Evolutionary conservation across 441 rosid genomes (phyloP).

Genomic region (Euphorbia celastroides): DNA sequence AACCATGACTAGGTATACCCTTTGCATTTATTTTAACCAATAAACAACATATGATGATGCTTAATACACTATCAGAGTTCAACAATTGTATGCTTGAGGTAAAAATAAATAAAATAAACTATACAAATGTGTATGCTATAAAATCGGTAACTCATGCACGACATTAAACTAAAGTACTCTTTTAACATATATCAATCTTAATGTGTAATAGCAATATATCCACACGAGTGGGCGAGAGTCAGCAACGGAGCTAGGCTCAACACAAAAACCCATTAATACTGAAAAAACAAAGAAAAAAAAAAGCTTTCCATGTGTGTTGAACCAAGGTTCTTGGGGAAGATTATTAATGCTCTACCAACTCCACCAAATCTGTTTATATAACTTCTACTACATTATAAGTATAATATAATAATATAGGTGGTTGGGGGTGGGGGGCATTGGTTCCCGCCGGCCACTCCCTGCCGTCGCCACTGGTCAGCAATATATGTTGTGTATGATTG

Average conservation of each 20-base stretch:
- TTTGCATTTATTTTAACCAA: conserved; percentile 72
- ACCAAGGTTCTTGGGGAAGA: too few relatives aligned
- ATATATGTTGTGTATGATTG: neutral
- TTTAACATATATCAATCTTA: neutral
- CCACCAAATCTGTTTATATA: too few relatives aligned
- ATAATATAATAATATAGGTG: neutral
- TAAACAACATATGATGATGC: conserved; percentile 70
- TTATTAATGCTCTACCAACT: too few relatives aligned
- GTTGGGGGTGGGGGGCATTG: too few relatives aligned
- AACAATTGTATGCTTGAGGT: conserved; percentile 11
- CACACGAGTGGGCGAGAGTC: neutral
- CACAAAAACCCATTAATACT: too few relatives aligned
- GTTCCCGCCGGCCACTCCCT: too few relatives aligned
- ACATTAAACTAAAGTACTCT: neutral
- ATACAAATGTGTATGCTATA: neutral
- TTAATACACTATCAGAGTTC: conserved; percentile 47
- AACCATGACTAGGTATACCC: conserved; percentile 62
- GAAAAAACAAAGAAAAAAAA: too few relatives aligned
- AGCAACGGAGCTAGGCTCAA: too few relatives aligned
- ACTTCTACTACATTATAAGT: neutral
- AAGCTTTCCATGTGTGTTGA: too few relatives aligned
- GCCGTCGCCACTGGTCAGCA: neutral
- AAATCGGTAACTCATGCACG: neutral
- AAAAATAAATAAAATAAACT: neutral
- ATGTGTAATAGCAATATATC: neutral